phyloP scores from a whole-genome alignment of 441 rosid genomes.

The Erysimum pusillum region DNA sequence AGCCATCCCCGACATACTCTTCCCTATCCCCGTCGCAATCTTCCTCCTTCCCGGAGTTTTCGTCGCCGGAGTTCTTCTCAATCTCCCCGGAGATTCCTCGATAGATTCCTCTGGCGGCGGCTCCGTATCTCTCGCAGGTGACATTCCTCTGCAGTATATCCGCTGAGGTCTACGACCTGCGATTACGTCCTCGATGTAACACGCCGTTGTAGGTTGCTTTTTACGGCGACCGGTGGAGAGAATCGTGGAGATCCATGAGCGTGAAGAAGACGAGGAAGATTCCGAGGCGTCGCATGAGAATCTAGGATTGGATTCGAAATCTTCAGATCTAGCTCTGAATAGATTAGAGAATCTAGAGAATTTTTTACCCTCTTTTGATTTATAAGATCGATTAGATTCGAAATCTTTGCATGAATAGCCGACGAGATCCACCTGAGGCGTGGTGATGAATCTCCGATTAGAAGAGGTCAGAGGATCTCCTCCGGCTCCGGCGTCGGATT shows the following conservation, averaged over 20 bases:
- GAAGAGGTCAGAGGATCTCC: slow-evolving; percentile 15
- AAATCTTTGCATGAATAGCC: slow-evolving; percentile 46
- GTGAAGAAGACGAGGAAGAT: slow-evolving; percentile 45
- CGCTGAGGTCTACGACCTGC: slow-evolving; percentile 44
- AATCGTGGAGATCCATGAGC: slow-evolving; percentile 67
- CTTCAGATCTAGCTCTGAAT: slow-evolving; percentile 73
- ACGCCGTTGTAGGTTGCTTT: slow-evolving; percentile 33
- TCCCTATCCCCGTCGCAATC: slow-evolving; percentile 43
- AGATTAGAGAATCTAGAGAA: slow-evolving; percentile 58
- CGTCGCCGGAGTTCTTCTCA: slow-evolving; percentile 55
- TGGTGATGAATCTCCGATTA: slow-evolving; percentile 56
- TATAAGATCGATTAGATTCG: slow-evolving; percentile 31
- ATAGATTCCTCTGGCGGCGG: slow-evolving; percentile 40
- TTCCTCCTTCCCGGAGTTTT: slow-evolving; percentile 46
- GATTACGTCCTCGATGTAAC: slow-evolving; percentile 44
- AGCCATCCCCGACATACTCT: slow-evolving; percentile 61
- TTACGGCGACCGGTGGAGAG: slow-evolving; percentile 53
- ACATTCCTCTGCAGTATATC: slow-evolving; percentile 63
- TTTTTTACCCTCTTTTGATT: slow-evolving; percentile 47
- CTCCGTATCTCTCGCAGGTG: slow-evolving; percentile 61
- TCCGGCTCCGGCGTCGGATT: slow-evolving; percentile 59
- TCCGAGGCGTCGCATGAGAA: slow-evolving; percentile 45
- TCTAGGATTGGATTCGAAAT: slow-evolving; percentile 51
- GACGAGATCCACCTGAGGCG: slow-evolving; percentile 71
- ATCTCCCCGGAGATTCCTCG: slow-evolving; percentile 53